Conservation (phyloP, 1,139 yeast species). For the Protomyces macrosporus region DNA sequence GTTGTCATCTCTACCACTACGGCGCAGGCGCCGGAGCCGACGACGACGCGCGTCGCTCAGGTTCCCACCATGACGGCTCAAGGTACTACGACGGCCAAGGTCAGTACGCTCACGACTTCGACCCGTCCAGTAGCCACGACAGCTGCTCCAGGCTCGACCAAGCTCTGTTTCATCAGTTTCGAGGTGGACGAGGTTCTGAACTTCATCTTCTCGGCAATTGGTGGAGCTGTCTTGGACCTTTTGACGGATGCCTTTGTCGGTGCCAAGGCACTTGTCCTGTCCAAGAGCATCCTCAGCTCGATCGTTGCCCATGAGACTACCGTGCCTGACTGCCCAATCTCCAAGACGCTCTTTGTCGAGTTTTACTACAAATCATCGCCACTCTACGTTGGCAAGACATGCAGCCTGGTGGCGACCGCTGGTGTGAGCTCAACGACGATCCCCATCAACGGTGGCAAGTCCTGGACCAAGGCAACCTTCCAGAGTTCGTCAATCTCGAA, state of each 20-base stretch:
- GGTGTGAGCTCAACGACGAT: neutral
- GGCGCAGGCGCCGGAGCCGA: neutral
- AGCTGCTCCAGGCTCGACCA: neutral
- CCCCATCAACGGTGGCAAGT: neutral
- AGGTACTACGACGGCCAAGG: neutral
- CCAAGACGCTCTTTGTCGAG: neutral
- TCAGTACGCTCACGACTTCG: neutral
- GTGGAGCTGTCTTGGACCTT: neutral
- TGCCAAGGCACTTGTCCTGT: neutral
- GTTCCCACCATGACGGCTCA: neutral
- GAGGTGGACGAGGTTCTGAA: neutral
- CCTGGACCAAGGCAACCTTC: neutral
- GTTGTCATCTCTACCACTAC: neutral
- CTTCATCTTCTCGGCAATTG: neutral
- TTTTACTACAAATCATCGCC: neutral
- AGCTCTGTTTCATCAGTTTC: neutral
- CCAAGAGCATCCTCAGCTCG: neutral
- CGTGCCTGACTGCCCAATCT: neutral
- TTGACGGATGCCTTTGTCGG: neutral
- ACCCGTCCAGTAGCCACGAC: neutral
- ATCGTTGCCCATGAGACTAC: neutral
- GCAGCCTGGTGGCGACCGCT: neutral
- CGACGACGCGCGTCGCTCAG: neutral
- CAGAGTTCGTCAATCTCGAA: neutral
- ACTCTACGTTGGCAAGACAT: neutral